Evolutionary conservation across 306 rosid genomes (phyloP), one percentile per base, ranked within the genome.

Genomic region (Dicorynia guianensis): DNA sequence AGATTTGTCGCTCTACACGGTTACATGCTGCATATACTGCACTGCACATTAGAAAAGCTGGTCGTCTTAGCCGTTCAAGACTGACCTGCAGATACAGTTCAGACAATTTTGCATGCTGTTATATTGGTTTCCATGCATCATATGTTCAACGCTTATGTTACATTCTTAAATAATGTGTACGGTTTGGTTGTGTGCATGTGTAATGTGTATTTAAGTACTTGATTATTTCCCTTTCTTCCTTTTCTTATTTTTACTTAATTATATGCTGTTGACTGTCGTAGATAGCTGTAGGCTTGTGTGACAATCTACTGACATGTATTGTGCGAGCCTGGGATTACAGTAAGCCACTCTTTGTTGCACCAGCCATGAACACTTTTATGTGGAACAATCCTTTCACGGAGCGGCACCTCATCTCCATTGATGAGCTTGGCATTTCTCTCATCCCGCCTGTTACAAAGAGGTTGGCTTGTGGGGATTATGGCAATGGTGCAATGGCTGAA

Each of bases 401-500:
- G 60, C 77, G 76, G 43, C 96, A 87, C 63, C 83, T 83, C 61
- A 66, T 81, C 69, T 44, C 76, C 8, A 81, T 91, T 17, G 91
- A 89, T 3, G 96, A 94, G 55, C 93, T 91, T 61, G 97, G 92
- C 63, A 86, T 85, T 54, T 64, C 88, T 30, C 88, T 88, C 69
- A 88, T 88, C 55, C 89, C 85, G 15, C 92, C 92, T 8, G 85
- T 85, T 33, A 43, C 68, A 0, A 88, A 83, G 84, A 85, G 89
- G 62, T 63, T 85, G 57, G 92, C 92, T 33, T 85, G 88, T 50
- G 92, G 97, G 48, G 99, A 95, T 77, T 89, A 86, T 19, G 99
- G 99, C 77, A 92, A 89, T 66, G 99, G 97, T 20, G 99, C 99
- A 63, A 95, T 95, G 99, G 97, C 97, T 17, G 99, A 95, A 80